phyloP scores from a whole-genome alignment of 2,329 filamentous ascomycete genomes.

The Bipolaris sorokiniana region DNA sequence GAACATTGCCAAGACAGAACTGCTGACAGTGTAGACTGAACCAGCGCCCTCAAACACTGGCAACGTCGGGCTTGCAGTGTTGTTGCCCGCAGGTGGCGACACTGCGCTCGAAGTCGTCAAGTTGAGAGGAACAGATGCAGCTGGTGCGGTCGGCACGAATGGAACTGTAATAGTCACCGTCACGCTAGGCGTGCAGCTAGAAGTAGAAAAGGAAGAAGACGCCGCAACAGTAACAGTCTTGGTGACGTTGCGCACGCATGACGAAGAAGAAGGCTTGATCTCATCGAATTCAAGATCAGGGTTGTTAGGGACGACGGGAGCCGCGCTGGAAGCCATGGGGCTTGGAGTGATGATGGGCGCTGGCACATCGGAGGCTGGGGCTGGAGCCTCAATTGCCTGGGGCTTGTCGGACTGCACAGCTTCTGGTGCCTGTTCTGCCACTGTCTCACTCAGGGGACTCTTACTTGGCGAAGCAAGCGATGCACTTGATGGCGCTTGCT shows the following conservation, averaged over 20 bases:
- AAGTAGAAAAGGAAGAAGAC: neutral
- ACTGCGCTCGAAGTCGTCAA: constrained; percentile 21
- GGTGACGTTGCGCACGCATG: constrained; percentile 14
- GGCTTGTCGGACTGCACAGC: constrained; percentile 14
- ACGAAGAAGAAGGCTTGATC: constrained; percentile 8
- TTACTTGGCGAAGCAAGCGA: constrained; percentile 6
- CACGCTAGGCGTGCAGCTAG: constrained; percentile 27
- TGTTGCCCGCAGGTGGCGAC: constrained; percentile 35
- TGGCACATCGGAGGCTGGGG: neutral
- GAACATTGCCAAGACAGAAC: constrained; percentile 29
- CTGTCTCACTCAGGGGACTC: constrained; percentile 9
- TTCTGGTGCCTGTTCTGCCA: constrained; percentile 1
- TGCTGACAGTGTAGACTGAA: constrained; percentile 20
- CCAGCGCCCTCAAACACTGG: constrained; percentile 34
- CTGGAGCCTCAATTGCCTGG: constrained; percentile 7
- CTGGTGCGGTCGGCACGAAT: constrained; percentile 3
- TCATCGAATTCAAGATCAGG: constrained; percentile 22
- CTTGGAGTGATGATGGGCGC: constrained; percentile 9
- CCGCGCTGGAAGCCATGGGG: constrained; percentile 4
- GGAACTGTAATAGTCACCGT: constrained; percentile 38
- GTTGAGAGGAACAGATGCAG: constrained; percentile 17
- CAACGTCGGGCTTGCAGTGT: constrained; percentile 18
- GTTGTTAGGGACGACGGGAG: constrained; percentile 15
- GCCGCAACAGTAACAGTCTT: constrained; percentile 8
- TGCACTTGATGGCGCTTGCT: neutral